These are phyloP conservation scores for Claviceps pazoutovae DNA, from an alignment of 2,329 filamentous ascomycete genomes.

Conservation along the genomic window DNA sequence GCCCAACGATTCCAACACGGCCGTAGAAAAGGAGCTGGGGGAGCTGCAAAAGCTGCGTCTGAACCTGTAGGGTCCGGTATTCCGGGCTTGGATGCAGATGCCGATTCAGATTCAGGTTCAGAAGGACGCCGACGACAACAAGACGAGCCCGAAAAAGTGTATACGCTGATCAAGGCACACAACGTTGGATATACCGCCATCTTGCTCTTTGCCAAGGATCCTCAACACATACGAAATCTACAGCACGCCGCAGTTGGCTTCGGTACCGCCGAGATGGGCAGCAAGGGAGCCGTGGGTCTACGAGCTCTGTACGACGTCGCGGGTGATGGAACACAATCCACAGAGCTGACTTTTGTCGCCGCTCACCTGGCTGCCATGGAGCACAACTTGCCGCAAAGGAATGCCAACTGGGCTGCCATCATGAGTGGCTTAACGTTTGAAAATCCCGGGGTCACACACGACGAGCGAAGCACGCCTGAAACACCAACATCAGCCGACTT, in stretches of 20 bases:
- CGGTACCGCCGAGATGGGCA: constrained; percentile 77
- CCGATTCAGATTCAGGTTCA: neutral
- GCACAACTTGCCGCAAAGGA: constrained; percentile 57
- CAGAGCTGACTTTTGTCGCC: constrained; percentile 71
- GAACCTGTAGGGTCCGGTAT: constrained; percentile 6
- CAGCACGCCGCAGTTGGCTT: constrained; percentile 74
- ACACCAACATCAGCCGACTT: constrained; percentile 1
- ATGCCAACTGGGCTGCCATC: constrained; percentile 79
- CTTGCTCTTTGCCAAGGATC: constrained; percentile 64
- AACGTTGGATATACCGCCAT: constrained; percentile 85
- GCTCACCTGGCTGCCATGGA: constrained; percentile 87
- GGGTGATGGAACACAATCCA: constrained; percentile 19
- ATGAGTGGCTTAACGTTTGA: constrained; percentile 68
- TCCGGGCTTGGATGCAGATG: neutral
- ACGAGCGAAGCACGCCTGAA: constrained; percentile 7
- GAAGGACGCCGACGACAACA: neutral
- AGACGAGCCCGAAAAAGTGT: constrained; percentile 27
- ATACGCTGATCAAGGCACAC: constrained; percentile 54
- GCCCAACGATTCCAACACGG: constrained; percentile 27
- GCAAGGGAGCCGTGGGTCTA: constrained; percentile 83
- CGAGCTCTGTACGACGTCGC: constrained; percentile 44
- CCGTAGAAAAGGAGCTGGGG: neutral
- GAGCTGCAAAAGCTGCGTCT: neutral
- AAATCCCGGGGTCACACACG: constrained; percentile 30
- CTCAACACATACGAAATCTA: constrained; percentile 46